phyloP scores from a whole-genome alignment of 2,329 filamentous ascomycete species.

The Cadophora malorum region DNA sequence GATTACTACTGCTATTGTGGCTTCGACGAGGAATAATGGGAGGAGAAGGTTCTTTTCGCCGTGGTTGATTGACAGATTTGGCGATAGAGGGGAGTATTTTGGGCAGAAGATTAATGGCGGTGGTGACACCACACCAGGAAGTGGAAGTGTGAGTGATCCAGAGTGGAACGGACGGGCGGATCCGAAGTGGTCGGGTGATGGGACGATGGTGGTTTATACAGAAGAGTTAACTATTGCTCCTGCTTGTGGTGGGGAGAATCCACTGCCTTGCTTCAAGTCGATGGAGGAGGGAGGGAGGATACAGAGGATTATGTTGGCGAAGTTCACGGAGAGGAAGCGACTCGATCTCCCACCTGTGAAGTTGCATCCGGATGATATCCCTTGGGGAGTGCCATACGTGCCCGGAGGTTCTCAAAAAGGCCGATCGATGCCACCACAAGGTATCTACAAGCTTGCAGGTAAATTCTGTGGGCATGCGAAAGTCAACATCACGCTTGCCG shows the following conservation, averaged over 20 bases:
- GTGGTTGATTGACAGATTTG: slow-evolving; percentile 51
- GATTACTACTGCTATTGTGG: neutral
- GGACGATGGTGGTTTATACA: slow-evolving; percentile 52
- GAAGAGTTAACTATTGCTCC: slow-evolving; percentile 49
- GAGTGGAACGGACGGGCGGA: slow-evolving; percentile 57
- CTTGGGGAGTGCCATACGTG: slow-evolving; percentile 47
- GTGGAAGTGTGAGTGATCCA: slow-evolving; percentile 49
- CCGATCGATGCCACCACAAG: neutral
- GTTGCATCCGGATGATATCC: slow-evolving; percentile 43
- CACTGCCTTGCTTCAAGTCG: slow-evolving; percentile 50
- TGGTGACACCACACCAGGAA: slow-evolving; percentile 45
- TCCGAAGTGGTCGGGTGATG: slow-evolving; percentile 51
- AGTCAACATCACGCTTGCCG: slow-evolving; percentile 4
- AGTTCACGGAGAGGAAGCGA: slow-evolving; percentile 46
- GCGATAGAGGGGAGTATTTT: slow-evolving; percentile 53
- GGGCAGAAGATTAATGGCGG: slow-evolving; percentile 52
- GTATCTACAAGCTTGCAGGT: slow-evolving; percentile 25
- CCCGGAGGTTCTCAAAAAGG: slow-evolving; percentile 28
- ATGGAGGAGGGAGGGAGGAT: slow-evolving; percentile 49
- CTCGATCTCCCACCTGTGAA: slow-evolving; percentile 35
- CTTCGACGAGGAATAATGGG: slow-evolving; percentile 55
- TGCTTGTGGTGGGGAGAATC: slow-evolving; percentile 52
- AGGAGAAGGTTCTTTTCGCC: slow-evolving; percentile 54
- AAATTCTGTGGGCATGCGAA: slow-evolving; percentile 21
- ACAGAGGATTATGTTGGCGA: slow-evolving; percentile 52